Conservation (phyloP, 805 yeast species). For the Candida montana region DNA sequence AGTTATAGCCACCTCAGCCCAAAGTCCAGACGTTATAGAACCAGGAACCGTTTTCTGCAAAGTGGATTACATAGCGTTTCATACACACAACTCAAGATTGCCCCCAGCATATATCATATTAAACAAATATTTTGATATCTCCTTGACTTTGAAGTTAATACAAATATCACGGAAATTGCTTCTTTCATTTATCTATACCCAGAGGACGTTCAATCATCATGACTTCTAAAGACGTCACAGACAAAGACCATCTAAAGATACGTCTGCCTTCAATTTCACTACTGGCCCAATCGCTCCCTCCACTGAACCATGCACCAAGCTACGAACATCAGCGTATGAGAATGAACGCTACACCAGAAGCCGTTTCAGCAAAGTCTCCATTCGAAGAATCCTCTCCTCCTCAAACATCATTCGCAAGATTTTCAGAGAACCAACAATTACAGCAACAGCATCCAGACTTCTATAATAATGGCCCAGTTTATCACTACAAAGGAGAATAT, state of each 20-base stretch:
- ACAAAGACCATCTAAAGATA: not conserved
- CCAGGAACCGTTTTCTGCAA: not conserved
- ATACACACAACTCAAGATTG: not conserved
- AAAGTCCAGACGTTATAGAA: no score
- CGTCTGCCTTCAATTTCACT: conserved; percentile 7
- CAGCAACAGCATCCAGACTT: not conserved
- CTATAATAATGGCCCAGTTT: not conserved
- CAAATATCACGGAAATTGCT: no score
- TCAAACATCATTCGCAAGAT: not conserved
- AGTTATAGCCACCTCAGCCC: no score
- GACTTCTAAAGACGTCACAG: not conserved
- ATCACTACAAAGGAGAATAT: not conserved
- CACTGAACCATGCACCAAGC: not conserved
- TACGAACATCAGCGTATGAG: not conserved
- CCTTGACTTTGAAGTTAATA: no score
- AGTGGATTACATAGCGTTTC: not conserved
- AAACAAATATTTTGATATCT: no score
- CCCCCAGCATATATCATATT: no score
- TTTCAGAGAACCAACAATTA: not conserved
- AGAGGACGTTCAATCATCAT: no score
- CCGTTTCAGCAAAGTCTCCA: not conserved
- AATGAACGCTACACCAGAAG: not conserved
- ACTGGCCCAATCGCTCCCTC: conserved; percentile 4
- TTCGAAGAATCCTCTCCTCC: not conserved
- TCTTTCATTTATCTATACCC: no score